Conservation (phyloP, 257 asterid genomes). For the Solanum dulcamara region DNA sequence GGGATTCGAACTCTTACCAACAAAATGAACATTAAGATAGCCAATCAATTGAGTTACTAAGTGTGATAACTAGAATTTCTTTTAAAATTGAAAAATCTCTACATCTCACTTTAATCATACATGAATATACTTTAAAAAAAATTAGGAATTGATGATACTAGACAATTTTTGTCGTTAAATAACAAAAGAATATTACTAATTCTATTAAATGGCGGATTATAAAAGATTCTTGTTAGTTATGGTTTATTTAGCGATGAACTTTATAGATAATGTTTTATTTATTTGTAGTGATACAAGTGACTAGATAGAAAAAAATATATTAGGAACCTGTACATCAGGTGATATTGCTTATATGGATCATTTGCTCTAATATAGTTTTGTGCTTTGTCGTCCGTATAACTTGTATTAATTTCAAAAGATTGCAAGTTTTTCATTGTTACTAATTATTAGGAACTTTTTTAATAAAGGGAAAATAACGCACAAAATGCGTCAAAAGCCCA, state of each 20-base stretch:
- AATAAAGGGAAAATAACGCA: neutral
- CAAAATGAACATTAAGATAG: no score
- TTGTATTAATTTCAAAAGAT: neutral
- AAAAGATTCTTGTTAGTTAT: neutral
- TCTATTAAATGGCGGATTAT: neutral
- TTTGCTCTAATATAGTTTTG: no score
- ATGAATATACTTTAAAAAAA: neutral
- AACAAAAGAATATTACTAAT: neutral
- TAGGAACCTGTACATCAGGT: neutral
- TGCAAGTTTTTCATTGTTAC: neutral
- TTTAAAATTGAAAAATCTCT: neutral
- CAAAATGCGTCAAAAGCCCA: neutral
- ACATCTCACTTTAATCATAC: neutral
- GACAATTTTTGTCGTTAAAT: neutral
- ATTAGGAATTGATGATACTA: neutral
- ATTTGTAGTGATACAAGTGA: neutral
- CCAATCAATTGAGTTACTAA: no score
- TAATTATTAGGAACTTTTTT: neutral
- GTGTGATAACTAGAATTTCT: neutral
- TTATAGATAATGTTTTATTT: neutral
- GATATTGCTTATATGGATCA: no score
- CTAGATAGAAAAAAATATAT: neutral
- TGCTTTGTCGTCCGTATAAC: neutral
- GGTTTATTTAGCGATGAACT: neutral
- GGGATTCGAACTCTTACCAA: no score